Conservation (phyloP, 108 stramenopile species). For the Cyclotella baltica region DNA sequence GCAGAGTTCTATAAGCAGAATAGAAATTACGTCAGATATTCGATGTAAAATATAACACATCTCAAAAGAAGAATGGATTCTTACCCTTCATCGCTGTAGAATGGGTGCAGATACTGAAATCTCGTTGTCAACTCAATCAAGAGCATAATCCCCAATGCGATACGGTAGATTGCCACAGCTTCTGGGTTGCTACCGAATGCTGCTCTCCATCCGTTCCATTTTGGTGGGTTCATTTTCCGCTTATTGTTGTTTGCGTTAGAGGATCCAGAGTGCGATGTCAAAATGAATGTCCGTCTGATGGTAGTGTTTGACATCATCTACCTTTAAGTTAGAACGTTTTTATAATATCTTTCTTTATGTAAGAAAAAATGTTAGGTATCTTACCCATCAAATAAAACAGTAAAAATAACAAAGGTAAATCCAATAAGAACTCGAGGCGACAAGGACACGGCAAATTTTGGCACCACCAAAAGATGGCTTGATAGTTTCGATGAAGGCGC, state of each 20-base stretch:
- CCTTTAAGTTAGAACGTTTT: not conserved
- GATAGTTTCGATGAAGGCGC: no score
- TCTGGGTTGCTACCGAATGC: slow-evolving; percentile 62
- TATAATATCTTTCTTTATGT: not conserved
- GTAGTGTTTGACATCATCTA: no score
- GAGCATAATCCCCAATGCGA: slow-evolving; percentile 70
- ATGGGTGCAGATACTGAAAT: slow-evolving; percentile 80
- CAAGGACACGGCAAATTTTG: no score
- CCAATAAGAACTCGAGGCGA: no score
- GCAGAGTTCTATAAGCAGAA: slow-evolving; percentile 60
- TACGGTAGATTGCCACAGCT: slow-evolving; percentile 76
- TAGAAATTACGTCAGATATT: not conserved
- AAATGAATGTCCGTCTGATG: no score
- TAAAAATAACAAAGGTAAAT: no score
- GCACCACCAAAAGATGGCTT: no score
- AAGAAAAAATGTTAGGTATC: not conserved
- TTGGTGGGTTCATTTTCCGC: not conserved
- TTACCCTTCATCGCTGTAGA: slow-evolving; percentile 84
- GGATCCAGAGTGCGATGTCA: no score
- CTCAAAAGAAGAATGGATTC: slow-evolving; percentile 6
- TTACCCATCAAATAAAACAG: not conserved
- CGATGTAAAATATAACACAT: not conserved
- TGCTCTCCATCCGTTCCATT: slow-evolving; percentile 34
- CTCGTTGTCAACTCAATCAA: slow-evolving; percentile 66
- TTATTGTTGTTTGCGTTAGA: no score